Base-by-base conservation (phyloP, 164 flowering plant species). In the Umbellularia californica region DNA sequence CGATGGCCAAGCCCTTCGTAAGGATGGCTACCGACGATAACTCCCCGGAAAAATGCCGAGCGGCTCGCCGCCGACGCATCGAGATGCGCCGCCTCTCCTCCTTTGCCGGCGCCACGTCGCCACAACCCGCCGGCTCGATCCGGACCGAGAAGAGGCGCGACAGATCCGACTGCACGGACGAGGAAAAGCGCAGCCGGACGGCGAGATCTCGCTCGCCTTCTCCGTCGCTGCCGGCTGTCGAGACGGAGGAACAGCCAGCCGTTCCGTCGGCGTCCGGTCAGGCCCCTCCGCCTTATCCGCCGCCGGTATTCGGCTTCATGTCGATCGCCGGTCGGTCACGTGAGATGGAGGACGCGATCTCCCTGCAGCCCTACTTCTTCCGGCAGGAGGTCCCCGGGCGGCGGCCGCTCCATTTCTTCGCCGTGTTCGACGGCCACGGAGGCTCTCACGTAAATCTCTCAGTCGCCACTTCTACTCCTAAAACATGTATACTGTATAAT, bases 361-460 rank as follows among this genome's bases (percentile, higher is more conserved):
- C 80, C 3, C 79, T 78, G 20, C 70, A 55, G 47, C 76, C 82
- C 41, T 69, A 52, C 17, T 74, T 89, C 27, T 82, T 83, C 78
- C 55, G 51, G 52, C 83, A 84, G 74, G 83, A 67, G 30, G 65
- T 75, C 0, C 25, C 60, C 25, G 52, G 73, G 0, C 47, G 79
- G 55, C 70, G 35, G 55, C 78, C 86, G 33, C 33, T 86, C 41
- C 90, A 89, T 75, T 87, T 86, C 82, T 86, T 87, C 75, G 90
- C 75, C 30, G 92, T 89, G 5, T 89, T 67, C 69, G 90, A 89
- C 63, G 92, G 92, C 5, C 92, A 89, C 64, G 92, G 90, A 17
- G 90, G 92, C 14, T 47, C 84, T 58, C 88, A 89, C 68, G 91
- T 88, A 82, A 80, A 67, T 50, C 47, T 50, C 47, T 13, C 50